Base-by-base conservation (phyloP, 805 yeast species). In the Lachancea thermotolerans region DNA sequence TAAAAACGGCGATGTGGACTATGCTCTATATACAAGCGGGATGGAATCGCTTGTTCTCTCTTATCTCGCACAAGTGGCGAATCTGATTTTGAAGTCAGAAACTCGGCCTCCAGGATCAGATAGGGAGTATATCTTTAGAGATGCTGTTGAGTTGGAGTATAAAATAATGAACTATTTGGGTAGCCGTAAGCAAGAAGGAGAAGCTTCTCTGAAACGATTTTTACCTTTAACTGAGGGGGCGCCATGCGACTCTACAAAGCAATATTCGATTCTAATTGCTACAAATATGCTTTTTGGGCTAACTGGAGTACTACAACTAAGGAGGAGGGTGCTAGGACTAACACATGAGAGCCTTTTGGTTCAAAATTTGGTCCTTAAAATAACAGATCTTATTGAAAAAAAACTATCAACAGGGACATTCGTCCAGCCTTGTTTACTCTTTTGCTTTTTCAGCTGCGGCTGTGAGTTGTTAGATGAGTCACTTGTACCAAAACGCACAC, bases 41-140 rank as follows among this genome's bases (percentile, higher is more conserved):
- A 77, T 85, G 58, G 89, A 85, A 51, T 68, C 80, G 10, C 70
- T 70, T 48, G 71, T 83, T 46, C 65, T 85, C 16, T 82, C 85
- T 0, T 69, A 73, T 29, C 77, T 78, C 49, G 71, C 82, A 16
- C 72, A 77, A 36, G 70, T 81, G 9, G 32, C 41, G 9, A 15
- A 12, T 53, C 58, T 35, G 50, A 77, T 36, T 67, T 73, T 27
- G 62, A 70, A 42, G 52, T 60, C 37, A 4, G 41, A 37, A 16
- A 32, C 35, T 4, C 28, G n/a, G 6, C 17, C 21, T 10, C 10
- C 10, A 11, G 28, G 25, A 8, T 25, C 16, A 10, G 4, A 12
- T 17, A 25, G 16, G 16, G 18, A 14, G 4, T 3, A 32, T 14
- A 18, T 28, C 14, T 27, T 41, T 21, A 27, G 15, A 5, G 34